phyloP scores from a whole-genome alignment of 1,284 basidiomycete species.

The Microbotryum violaceum region DNA sequence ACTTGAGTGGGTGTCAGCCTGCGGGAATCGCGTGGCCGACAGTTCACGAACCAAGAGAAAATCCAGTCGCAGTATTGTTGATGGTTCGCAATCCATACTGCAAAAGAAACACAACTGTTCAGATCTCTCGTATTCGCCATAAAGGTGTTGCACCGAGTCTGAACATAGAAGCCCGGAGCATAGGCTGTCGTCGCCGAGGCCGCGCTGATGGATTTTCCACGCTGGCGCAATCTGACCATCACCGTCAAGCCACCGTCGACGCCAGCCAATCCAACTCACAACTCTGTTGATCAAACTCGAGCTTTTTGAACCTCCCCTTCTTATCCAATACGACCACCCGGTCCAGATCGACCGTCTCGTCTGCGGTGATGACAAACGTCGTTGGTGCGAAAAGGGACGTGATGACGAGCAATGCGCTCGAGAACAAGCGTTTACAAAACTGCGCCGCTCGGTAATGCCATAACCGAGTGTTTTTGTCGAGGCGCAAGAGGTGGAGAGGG shows the following conservation, averaged over 20 bases:
- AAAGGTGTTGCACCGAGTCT: too few relatives aligned
- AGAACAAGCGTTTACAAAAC: constrained; percentile 44
- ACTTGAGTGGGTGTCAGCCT: constrained; percentile 81
- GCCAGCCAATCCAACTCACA: constrained; percentile 31
- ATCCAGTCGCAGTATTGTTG: too few relatives aligned
- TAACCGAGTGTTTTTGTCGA: too few relatives aligned
- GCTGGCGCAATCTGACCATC: too few relatives aligned
- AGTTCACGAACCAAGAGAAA: too few relatives aligned
- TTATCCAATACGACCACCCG: constrained; percentile 47
- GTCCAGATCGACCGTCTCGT: constrained; percentile 33
- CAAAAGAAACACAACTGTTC: constrained; percentile 18
- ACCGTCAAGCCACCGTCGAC: constrained; percentile 46
- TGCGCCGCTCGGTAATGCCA: too few relatives aligned
- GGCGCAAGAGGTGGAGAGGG: too few relatives aligned
- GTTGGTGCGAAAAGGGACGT: constrained; percentile 56
- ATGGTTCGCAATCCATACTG: constrained; percentile 15
- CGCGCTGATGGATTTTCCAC: too few relatives aligned
- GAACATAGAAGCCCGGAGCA: too few relatives aligned
- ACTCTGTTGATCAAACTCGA: constrained; percentile 67
- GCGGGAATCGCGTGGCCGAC: not conserved
- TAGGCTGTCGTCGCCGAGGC: too few relatives aligned
- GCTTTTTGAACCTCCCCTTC: constrained; percentile 52
- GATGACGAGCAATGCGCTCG: too few relatives aligned
- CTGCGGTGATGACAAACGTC: constrained; percentile 57
- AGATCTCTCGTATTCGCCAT: constrained; percentile 72